Evolutionary conservation across 2,329 filamentous ascomycete species (phyloP), one percentile per base, ranked within the genome.

Genomic region (Alternaria atra): DNA sequence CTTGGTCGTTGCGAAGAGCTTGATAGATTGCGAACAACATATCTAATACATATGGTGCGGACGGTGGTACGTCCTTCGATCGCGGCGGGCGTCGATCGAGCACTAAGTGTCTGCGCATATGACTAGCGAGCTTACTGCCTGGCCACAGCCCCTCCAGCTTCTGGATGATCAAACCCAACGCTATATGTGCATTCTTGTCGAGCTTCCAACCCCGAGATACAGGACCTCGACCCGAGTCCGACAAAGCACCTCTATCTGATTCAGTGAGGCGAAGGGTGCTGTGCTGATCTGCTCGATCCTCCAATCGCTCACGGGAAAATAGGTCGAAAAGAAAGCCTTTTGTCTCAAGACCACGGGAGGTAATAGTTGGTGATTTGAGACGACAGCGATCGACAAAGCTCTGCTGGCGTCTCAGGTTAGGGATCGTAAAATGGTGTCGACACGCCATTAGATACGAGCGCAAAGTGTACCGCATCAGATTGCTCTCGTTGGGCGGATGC

Each of bases 381-480:
- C 68, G 63, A 44, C 67, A 71, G 20, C 58, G 58, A 39, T 67
- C 52, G 40, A 67, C 63, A 20, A 65, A 71, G 6, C 39, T 60
- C 25, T 64, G 67, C 13, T 60, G 23, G 9, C 43, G 52, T 29
- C 30, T 27, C 6, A 43, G 20, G 4, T 43, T 34, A 5, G 65
- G 67, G 12, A 64, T 29, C n/a, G 35, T 55, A 25, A 65, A 60
- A 10, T 46, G 15, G 40, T 51, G 59, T 44, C 58, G 35, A 48
- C 42, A 59, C 6, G 7, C 37, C 13, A 48, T 34, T 1, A 68
- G 48, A 30, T 64, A 66, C 0, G 46, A 40, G 8, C 25, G 61
- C 5, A 63, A 40, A 1, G 57, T 53, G 27, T 56, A 29, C 4
- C 25, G 25, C 57, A 63, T 46, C 35, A 56, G 32, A 15, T 32